phyloP scores from a whole-genome alignment of 2,329 filamentous ascomycete genomes.

The Nannizzia gypsea region DNA sequence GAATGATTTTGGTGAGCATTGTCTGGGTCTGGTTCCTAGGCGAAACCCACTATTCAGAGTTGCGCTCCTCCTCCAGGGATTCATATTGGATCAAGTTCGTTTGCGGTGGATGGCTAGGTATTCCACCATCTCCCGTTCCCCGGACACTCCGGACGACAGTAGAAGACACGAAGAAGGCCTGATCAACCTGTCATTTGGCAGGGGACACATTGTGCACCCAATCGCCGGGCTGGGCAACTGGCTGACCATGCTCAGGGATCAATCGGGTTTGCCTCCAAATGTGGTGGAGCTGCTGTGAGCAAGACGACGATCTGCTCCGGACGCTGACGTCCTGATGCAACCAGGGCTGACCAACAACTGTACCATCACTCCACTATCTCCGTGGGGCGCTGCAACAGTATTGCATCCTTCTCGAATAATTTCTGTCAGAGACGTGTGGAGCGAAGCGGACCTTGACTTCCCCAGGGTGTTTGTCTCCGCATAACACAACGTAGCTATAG shows the following conservation, averaged over 20 bases:
- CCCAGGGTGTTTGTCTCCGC: neutral
- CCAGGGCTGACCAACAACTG: neutral
- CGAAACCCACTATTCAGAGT: neutral
- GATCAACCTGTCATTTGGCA: neutral
- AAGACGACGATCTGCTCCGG: neutral
- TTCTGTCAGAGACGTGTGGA: neutral
- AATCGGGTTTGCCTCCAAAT: neutral
- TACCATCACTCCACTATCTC: neutral
- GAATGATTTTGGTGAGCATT: neutral
- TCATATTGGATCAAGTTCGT: neutral
- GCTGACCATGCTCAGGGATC: neutral
- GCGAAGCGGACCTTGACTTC: neutral
- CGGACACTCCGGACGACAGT: neutral
- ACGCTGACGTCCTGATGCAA: constrained; percentile 3
- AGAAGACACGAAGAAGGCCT: neutral
- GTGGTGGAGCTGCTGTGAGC: neutral
- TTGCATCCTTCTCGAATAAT: neutral
- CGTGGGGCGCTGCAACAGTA: constrained; percentile 1
- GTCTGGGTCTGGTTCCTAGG: neutral
- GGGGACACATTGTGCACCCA: neutral
- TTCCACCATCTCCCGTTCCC: neutral
- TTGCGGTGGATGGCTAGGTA: neutral
- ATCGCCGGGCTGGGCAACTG: neutral
- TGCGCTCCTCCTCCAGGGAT: neutral
- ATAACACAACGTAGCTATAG: neutral